These are phyloP conservation scores for Hemileccinum impolitum DNA, from an alignment of 768 basidiomycete species.

Conservation along the genomic window DNA sequence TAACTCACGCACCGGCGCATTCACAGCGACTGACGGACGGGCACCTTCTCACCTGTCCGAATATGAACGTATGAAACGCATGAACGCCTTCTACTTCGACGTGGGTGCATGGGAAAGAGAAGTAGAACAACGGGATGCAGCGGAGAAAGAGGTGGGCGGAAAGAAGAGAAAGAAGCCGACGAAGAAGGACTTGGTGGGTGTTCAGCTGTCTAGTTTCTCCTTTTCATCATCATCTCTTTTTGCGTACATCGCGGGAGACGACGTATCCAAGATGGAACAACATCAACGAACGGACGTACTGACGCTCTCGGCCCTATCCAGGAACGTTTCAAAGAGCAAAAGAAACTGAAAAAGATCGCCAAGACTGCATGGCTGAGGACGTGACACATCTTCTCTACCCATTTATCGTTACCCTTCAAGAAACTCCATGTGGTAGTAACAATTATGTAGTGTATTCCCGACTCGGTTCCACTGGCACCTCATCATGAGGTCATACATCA, in stretches of 20 bases:
- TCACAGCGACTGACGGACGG: conserved; percentile 61
- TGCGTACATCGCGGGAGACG: conserved; percentile 20
- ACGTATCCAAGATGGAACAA: conserved; percentile 16
- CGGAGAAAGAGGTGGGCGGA: conserved; percentile 50
- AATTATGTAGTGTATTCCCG: too few species aligned
- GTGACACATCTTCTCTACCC: conserved; percentile 3
- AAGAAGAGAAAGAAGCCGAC: conserved; percentile 76
- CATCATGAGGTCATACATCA: too few species aligned
- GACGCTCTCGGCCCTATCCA: conserved; percentile 31
- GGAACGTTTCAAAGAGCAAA: conserved; percentile 85
- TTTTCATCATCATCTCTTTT: conserved; percentile 16
- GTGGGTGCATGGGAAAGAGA: conserved; percentile 76
- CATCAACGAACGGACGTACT: conserved; percentile 25
- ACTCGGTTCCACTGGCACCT: too few species aligned
- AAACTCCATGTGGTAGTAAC: too few species aligned
- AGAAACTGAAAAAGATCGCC: conserved; percentile 76
- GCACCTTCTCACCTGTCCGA: conserved; percentile 77
- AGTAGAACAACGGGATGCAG: conserved; percentile 45
- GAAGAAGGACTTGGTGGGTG: conserved; percentile 80
- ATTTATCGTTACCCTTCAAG: too few species aligned
- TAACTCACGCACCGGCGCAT: conserved; percentile 79
- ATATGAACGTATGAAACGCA: conserved; percentile 71
- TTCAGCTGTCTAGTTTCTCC: conserved; percentile 4
- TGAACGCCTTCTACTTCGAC: conserved; percentile 89
- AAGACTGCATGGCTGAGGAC: conserved; percentile 88